Evolutionary conservation across 176 grass and related monocot genomes (phyloP).

Genomic region (Bolboschoenus planiculmis): DNA sequence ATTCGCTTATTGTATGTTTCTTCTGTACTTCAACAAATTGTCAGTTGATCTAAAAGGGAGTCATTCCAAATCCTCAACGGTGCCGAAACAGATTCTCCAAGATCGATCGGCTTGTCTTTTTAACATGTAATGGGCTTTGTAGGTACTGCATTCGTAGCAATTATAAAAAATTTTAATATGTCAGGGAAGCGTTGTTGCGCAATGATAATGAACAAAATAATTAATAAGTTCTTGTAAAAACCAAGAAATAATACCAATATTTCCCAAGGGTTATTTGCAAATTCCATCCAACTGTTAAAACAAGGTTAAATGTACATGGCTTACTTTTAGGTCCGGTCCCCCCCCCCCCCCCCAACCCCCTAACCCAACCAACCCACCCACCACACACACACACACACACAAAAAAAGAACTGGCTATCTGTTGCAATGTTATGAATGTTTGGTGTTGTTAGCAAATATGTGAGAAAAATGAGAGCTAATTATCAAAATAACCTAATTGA

Average conservation of each 20-base stretch:
- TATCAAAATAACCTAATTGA: not conserved
- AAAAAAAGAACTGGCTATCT: too few relatives aligned
- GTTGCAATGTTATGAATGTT: not conserved
- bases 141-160: conserved; percentile 50
- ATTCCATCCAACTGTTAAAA: not conserved
- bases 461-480: not conserved
- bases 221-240: not conserved
- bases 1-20: not conserved
- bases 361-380: too few relatives aligned
- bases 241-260: not conserved
- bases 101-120: conserved; percentile 69
- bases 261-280: not conserved
- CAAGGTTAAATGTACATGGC: not conserved
- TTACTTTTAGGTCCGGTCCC: not conserved
- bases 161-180: not conserved
- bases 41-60: conserved; percentile 15
- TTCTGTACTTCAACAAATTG: conserved; percentile 19
- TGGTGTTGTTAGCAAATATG: not conserved
- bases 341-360: too few relatives aligned
- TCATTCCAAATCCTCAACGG: conserved; percentile 45
- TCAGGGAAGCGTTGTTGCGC: not conserved
- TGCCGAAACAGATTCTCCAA: conserved; percentile 69
- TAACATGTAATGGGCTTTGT: conserved; percentile 62
- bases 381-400: too few relatives aligned
- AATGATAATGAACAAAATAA: not conserved